Base-by-base conservation (phyloP, 1,139 yeast genomes). In the Magnusiomyces paraingens region DNA sequence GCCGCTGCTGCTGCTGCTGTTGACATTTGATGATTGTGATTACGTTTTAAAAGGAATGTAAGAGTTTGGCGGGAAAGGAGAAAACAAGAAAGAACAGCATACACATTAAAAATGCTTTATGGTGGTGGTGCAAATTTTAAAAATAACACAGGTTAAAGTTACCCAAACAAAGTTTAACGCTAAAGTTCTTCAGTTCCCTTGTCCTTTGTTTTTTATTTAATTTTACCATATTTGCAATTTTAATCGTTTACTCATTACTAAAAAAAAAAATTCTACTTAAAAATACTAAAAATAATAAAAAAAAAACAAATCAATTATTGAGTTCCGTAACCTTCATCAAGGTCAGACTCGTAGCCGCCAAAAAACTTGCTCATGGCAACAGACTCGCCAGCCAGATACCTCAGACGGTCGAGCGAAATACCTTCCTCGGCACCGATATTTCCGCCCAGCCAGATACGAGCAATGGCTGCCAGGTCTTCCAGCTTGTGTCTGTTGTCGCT, bases 371-470 rank as follows among this genome's bases (percentile, higher is more conserved):
- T 63, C 58, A 66, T 58, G 48, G 61, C 54, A 35, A 70, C 68
- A 40, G 68, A 68, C 50, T 66, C 64, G 43, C 68, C 68, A 15
- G 67, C 72, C 26, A 70, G 57, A 46, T 63, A 61, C 29, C 73
- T 55, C 38, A 73, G 62, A 26, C 63, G 55, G 14, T 59, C 60
- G 39, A 68, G 57, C n/a, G 61, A 50, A 17, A 70, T 49, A 5
- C 70, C 70, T 39, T 60, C 64, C 8, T 56, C 55, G 29, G 67
- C 70, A n/a, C 70, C 71, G 35, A 60, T 61, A 39, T 66, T 68
- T 38, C 71, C 65, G 29, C 73, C 73, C 40, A 70, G 62, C 73
- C 73, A 70, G 29, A 70, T 59, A 26, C 73, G 65, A 17, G 67
- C 67, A 15, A 58, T 57, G 2, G 66, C 66, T 10, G 69, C 61